Evolutionary conservation across 2,329 filamentous ascomycete genomes (phyloP), one percentile per base, ranked within the genome.

Genomic region (Ceratocystis lukuohia): DNA sequence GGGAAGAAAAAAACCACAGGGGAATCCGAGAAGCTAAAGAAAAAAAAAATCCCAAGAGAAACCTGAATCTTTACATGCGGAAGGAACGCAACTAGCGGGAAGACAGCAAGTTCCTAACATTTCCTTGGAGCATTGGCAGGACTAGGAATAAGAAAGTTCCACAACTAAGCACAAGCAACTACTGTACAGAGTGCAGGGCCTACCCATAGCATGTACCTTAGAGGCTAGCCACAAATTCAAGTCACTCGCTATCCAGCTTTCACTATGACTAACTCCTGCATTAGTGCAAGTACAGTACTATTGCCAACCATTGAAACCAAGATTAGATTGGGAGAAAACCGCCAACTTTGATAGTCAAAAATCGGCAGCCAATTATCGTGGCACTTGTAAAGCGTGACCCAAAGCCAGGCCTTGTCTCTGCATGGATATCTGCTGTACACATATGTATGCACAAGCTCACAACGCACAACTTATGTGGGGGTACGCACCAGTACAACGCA

Each of bases 51-150:
- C 10, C 45, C 61, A 48, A 37, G 56, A 30, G 56, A 50, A 28
- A 37, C 56, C 3, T 59, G 28, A 59, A 59, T 59, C 56, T 59
- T 59, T 59, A 59, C 56, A 59, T 59, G 56, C 56, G 56, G 56
- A 59, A 59, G 56, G 56, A 59, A 33, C 56, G 25, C 56, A 59
- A 37, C 56, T 59, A 59, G 56, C 56, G 25, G 56, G 56, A 59
- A 59, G 56, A 17, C 56, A 59, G 56, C 22, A 50, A 33, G 56
- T 59, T 59, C 56, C 56, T 59, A 59, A 37, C 33, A 30, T 59
- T 59, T 59, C 56, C 56, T 37, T 59, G 56, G 28, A 59, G 56
- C 56, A 59, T 5, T 30, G 53, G 53, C 17, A 28, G 33, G 22
- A 17, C 53, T 30, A 33, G 53, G 53, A 17, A 57, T 28, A 57